Evolutionary conservation across 768 basidiomycete genomes (phyloP).

Genomic region (Suillus occidentalis): DNA sequence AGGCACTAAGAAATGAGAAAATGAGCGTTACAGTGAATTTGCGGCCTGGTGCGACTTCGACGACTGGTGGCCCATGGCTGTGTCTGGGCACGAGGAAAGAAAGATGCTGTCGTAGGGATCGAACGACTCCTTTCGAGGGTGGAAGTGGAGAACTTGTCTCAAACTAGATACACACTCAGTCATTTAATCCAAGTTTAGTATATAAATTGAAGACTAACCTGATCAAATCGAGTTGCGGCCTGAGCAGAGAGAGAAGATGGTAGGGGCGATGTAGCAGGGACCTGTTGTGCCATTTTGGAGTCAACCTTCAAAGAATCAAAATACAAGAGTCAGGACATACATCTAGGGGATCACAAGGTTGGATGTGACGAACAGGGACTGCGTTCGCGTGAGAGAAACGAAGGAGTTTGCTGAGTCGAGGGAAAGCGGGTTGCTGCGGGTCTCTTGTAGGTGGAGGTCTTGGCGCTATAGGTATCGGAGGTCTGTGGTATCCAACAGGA

Average conservation of each 20-base stretch:
- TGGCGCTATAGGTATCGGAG: fast-evolving
- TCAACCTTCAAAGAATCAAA: not conserved
- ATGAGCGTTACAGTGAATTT: not conserved
- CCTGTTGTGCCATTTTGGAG: not conserved
- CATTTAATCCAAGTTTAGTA: not conserved
- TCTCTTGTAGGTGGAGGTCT: not conserved
- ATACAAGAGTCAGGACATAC: not conserved
- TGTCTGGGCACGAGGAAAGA: not conserved
- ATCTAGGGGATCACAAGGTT: not conserved
- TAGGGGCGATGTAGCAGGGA: not conserved
- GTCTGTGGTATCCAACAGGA: not conserved
- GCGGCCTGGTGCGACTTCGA: not conserved
- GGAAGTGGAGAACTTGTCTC: not conserved
- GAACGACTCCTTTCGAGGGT: not conserved
- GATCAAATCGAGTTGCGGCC: not conserved
- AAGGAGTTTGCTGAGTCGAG: not conserved
- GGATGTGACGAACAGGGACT: not conserved
- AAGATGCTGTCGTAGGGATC: not conserved
- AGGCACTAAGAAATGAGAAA: no score
- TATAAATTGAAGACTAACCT: not conserved
- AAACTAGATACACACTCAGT: not conserved
- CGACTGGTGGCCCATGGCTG: not conserved
- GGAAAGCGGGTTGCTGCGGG: not conserved
- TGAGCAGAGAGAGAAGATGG: not conserved
- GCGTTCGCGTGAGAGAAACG: not conserved